phyloP scores from a whole-genome alignment of 331 rosid genomes.

The Cucumis variabilis region DNA sequence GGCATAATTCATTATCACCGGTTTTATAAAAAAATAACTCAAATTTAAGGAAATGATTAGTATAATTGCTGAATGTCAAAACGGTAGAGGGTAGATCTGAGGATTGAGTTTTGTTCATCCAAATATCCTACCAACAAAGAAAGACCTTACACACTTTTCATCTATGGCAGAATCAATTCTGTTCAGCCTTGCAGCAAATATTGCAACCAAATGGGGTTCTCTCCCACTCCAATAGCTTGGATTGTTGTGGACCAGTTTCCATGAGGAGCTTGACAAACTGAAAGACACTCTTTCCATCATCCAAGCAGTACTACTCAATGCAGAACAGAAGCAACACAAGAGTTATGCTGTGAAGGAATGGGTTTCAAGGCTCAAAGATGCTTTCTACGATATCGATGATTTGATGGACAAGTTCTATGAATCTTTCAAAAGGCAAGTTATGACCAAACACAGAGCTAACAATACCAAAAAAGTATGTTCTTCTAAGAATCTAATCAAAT shows the following conservation, averaged over 20 bases:
- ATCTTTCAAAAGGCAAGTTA: conserved; percentile 24
- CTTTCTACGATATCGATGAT: conserved; percentile 39
- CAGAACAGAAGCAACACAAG: background rate
- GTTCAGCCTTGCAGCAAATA: background rate
- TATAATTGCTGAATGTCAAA: no score
- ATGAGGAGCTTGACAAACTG: conserved; percentile 18
- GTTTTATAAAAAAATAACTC: no score
- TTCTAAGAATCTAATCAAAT: no score
- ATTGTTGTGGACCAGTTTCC: conserved; percentile 27
- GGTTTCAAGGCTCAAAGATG: conserved; percentile 45
- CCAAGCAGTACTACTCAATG: conserved; percentile 21
- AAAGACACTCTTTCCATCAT: conserved; percentile 8
- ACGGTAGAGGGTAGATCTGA: no score
- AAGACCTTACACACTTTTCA: no score
- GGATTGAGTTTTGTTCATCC: no score
- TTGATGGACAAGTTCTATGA: conserved; percentile 42
- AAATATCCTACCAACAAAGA: no score
- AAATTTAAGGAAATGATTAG: no score
- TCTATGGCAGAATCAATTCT: conserved; percentile 1
- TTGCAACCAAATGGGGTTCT: background rate
- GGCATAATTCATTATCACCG: no score
- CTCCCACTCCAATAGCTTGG: background rate
- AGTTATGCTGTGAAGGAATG: conserved; percentile 24
- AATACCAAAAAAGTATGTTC: no score
- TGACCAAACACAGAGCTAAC: background rate